Base-by-base conservation (phyloP, 176 grass and related monocot genomes). In the Tuctoria greenei region DNA sequence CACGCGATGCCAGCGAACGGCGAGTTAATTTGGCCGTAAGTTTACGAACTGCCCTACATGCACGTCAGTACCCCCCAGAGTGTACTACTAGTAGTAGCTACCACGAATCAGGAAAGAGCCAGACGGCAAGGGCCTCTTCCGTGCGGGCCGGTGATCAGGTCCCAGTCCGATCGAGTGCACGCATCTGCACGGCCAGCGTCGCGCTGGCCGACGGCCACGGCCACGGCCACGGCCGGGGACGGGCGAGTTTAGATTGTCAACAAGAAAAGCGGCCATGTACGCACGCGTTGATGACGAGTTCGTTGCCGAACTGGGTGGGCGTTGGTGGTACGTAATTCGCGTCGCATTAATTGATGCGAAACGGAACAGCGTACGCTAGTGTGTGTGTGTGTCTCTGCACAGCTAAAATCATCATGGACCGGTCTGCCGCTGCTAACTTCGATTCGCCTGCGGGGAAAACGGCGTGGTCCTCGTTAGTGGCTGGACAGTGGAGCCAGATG, bases 21-120 rank as follows among this genome's bases (percentile, higher is more conserved):
- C 59, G 58, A 76, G 58, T 9, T 75, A 31, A 35, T 76, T 47
- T 63, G 40, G 40, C 26, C 40, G 57, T 75, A 45, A 24, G 59
- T 45, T 39, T 42, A 31, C 44, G 28, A 50, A 69, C 43, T 31
- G 42, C 24, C 66, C 43, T 31, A 21, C 65, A n/a, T n/a, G 31
- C 31, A 12, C 24, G 43, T 27, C 25, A 49, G 43, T 49, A 58
- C 23, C n/a, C 8, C n/a, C n/a, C n/a, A n/a, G n/a, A 8, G 52
- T 51, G 20, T 17, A 51, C 49, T 20, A 51, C 45, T 47, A 16
- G 14, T 3, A 31, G 31, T 31, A 31, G 31, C 31, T 31, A 31
- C 31, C 3, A 31, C 31, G 31, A 3, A 3, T 31, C 5, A 18
- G 52, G 52, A 10, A 56, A 56, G n/a, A 23, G 52, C n/a, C 17